Percentiles rank a stretch among this genome's conserved stretches.
Conservation (phyloP, 2,329 filamentous ascomycete genomes). For the Herpotrichia juniperi region DNA sequence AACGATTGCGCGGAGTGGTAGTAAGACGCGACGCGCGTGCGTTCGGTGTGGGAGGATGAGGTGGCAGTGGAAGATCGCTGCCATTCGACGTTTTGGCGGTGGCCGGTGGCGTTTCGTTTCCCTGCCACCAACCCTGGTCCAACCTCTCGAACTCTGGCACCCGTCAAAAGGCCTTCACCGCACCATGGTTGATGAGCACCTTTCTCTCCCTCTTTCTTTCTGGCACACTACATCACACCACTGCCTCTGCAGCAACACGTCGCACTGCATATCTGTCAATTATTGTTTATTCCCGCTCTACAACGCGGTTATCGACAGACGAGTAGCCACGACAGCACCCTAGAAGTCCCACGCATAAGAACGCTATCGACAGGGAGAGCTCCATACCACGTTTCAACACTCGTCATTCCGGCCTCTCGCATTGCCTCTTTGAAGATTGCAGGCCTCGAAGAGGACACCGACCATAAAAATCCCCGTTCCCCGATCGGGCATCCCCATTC, state of each 20-base stretch:
- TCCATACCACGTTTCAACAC: slow-evolving; percentile 34
- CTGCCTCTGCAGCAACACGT: slow-evolving; percentile 15
- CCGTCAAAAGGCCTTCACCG: not conserved
- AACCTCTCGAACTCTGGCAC: not conserved
- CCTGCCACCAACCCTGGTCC: not conserved
- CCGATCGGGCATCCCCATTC: slow-evolving; percentile 20
- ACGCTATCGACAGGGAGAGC: slow-evolving; percentile 17
- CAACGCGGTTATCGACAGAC: not conserved
- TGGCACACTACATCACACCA: not conserved
- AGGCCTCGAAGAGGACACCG: slow-evolving; percentile 22
- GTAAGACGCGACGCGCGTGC: too few species aligned
- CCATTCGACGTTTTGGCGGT: not conserved
- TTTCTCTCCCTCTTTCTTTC: slow-evolving; percentile 3
- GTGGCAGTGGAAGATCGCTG: not conserved
- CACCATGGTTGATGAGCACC: not conserved
- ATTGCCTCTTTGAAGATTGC: slow-evolving; percentile 14
- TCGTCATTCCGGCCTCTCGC: slow-evolving; percentile 25
- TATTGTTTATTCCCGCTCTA: slow-evolving; percentile 1
- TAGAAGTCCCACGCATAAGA: not conserved
- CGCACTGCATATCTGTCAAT: slow-evolving; percentile 20
- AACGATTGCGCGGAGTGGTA: not conserved
- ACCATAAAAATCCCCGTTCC: slow-evolving; percentile 24
- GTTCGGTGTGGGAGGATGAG: too few species aligned
- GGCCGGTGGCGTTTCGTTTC: slow-evolving; percentile 1
- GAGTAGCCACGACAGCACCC: not conserved